Conservation (phyloP, 345 rosid genomes). For the Turnera subulata region DNA sequence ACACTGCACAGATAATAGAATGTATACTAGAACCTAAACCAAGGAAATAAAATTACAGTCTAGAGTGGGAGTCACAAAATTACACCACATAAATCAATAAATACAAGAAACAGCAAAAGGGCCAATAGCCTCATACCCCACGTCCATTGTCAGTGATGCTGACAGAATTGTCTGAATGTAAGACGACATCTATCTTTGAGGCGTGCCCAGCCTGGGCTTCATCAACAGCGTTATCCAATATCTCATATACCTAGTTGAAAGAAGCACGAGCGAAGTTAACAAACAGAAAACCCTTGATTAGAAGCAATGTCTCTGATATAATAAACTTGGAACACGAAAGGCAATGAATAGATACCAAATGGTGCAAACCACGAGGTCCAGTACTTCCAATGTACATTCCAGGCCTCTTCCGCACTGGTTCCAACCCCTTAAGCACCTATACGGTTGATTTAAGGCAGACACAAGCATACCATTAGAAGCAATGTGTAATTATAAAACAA, state of each 20-base stretch:
- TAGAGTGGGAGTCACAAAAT: too few relatives aligned
- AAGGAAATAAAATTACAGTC: too few relatives aligned
- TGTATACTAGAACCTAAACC: too few relatives aligned
- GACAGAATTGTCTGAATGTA: slow-evolving; percentile 75
- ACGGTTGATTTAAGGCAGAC: background rate
- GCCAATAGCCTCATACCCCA: slow-evolving; percentile 57
- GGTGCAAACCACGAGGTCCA: slow-evolving; percentile 98
- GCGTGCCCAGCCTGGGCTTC: slow-evolving; percentile 99
- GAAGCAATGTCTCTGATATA: background rate
- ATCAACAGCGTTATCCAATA: slow-evolving; percentile 93
- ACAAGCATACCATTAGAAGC: background rate
- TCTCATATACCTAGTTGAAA: slow-evolving; percentile 77
- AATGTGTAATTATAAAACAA: background rate
- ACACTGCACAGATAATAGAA: too few relatives aligned
- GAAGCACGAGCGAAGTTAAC: slow-evolving; percentile 6
- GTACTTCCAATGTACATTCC: slow-evolving; percentile 99
- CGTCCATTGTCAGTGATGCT: slow-evolving; percentile 91
- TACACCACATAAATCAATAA: too few relatives aligned
- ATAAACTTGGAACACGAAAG: background rate
- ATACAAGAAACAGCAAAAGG: too few relatives aligned
- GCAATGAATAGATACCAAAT: slow-evolving; percentile 51
- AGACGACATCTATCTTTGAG: slow-evolving; percentile 57
- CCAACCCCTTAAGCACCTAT: slow-evolving; percentile 95
- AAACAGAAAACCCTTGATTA: background rate
- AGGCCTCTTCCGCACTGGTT: slow-evolving; percentile 96